Base-by-base conservation (phyloP, 2,329 filamentous ascomycete species). In the Fusarium luffae region DNA sequence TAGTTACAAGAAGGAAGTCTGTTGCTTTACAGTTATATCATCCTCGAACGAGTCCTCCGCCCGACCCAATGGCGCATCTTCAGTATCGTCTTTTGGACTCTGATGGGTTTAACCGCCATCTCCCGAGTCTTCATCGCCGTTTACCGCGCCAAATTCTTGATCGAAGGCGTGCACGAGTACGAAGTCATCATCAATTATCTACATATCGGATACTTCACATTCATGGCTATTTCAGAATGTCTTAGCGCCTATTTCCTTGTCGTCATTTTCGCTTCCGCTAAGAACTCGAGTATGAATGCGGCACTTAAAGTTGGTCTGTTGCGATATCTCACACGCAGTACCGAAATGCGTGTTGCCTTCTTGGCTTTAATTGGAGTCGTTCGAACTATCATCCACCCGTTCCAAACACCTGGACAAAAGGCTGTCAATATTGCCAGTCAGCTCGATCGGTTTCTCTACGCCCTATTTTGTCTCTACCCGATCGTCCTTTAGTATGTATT, bases 41-140 rank as follows among this genome's bases (percentile, higher is more conserved):
- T 86, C 55, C 79, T 88, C 1, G 80, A 80, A 18, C 81, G 84
- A 28, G 81, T 87, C n/a, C 78, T 88, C 2, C 82, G 81, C 55
- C 82, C 82, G 52, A 68, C 63, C 18, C 70, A 74, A 21, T 75
- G 77, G 57, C 77, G 80, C 5, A 75, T 85, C 13, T 88, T 87
- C 63, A 80, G 83, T 44, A 74, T 74, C 4, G 81, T 90, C 4
- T 86, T 90, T 66, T 90, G 88, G 65, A 84, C 83, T 1, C 85
- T 90, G 46, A 78, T 90, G 46, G 78, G 83, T 3, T 78, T 86
- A 19, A 85, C 89, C 28, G 75, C 78, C 4, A 76, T 83, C 2
- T 83, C 88, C 37, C 83, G 86, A 57, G 72, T 83, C 10, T 63
- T 71, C n/a, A 82, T 83, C 27, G 69, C 78, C 6, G 64, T 76